Base-by-base conservation (phyloP, 805 yeast species). In the Barnettozyma botsteinii region DNA sequence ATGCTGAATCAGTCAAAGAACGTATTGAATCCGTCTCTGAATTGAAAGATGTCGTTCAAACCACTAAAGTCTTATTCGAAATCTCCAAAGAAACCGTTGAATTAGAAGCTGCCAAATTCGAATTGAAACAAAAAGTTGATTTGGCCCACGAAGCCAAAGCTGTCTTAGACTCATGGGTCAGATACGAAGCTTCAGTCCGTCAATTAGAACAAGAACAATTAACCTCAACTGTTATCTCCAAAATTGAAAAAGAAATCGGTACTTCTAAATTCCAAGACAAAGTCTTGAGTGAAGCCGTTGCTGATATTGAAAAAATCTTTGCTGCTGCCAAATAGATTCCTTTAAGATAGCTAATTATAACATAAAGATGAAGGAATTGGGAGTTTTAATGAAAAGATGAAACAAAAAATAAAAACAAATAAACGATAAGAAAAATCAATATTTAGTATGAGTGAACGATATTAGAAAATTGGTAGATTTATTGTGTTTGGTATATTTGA, bases 111-210 rank as follows among this genome's bases (percentile, higher is more conserved):
- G 78, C 87, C 70, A 79, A 91, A 42, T 93, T 89, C 61, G 95
- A 85, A 72, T 78, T 86, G 65, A 84, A 88, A 74, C 98, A 93
- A 75, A 69, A 81, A 62, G 88, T 86, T 52, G 88, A 81, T 49
- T 77, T 88, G 53, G 91, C 95, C 43, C 56, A 72, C 48, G 96
- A 88, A 75, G 98, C 98, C 60, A 88, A 85, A 73, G 71, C 93
- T 43, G 95, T 91, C 46, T 79, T 93, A 63, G 98, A 93, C 71
- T 87, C 98, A 13, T 93, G 98, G 98, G 97, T 89, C 57, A 86
- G 98, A 79, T 85, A 85, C 69, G 98, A 93, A 75, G 83, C 86
- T 54, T 88, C 87, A 64, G 93, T 89, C 54, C 91, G 97, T 74
- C 95, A 87, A 74, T 70, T 79, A 62, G 95, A 93, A 76, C 98